Conservation (phyloP, 2,329 filamentous ascomycete genomes). For the Xylariaceae sp. region DNA sequence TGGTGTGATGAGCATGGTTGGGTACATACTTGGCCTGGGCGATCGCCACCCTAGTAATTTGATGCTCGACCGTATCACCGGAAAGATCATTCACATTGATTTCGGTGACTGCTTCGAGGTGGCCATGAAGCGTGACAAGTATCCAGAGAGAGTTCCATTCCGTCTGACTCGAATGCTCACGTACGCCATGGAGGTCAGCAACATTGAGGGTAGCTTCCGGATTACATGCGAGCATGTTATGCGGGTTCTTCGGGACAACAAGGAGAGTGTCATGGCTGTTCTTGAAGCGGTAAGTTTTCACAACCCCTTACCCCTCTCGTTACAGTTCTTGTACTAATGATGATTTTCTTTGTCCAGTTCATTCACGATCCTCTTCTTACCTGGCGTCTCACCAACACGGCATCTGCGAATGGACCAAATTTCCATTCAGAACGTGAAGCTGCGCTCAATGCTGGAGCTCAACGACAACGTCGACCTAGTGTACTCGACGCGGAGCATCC, state of each 20-base stretch:
- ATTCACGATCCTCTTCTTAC: conserved; percentile 99
- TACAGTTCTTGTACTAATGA: conserved; percentile 15
- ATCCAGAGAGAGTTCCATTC: conserved; percentile 96
- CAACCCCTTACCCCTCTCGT: not conserved
- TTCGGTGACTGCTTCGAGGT: conserved; percentile 99
- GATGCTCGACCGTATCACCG: conserved; percentile 92
- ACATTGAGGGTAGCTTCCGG: conserved; percentile 97
- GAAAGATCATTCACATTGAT: conserved; percentile 97
- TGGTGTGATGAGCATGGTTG: conserved; percentile 99
- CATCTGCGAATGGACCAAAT: conserved; percentile 62
- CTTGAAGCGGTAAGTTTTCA: conserved; percentile 78
- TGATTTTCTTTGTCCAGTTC: conserved; percentile 57
- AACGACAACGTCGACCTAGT: conserved; percentile 61
- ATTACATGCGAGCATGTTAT: conserved; percentile 99
- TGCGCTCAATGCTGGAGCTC: conserved; percentile 44
- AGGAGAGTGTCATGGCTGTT: conserved; percentile 97
- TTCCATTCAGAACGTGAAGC: conserved; percentile 60
- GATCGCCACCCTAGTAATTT: conserved; percentile 97
- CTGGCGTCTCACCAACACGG: conserved; percentile 75
- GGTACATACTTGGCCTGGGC: conserved; percentile 94
- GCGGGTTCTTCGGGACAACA: conserved; percentile 93
- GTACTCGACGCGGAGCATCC: conserved; percentile 63
- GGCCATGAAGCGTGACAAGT: conserved; percentile 99
- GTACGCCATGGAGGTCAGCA: conserved; percentile 99
- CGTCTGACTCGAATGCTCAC: conserved; percentile 97